Percentiles rank a stretch among this genome's conserved stretches.
These are phyloP conservation scores for Galerina marginata DNA, from an alignment of 768 basidiomycete genomes.

Conservation along the genomic window DNA sequence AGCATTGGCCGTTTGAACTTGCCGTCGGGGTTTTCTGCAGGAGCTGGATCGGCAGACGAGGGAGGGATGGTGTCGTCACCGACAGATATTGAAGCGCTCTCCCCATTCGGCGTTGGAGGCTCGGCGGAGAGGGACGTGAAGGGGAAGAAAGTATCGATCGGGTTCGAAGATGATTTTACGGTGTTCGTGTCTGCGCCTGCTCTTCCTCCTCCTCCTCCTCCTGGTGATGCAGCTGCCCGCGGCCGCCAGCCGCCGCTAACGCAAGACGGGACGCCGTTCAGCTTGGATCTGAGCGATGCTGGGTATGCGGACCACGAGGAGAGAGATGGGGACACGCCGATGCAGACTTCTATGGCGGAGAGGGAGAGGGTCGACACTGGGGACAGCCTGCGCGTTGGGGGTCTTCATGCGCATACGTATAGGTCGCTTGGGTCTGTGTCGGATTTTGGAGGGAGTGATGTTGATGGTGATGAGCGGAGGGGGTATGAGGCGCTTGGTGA, in stretches of 20 bases:
- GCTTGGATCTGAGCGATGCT: neutral
- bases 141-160: slow-evolving; percentile 30
- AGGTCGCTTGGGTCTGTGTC: slow-evolving; percentile 63
- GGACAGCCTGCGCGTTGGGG: neutral
- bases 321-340: neutral
- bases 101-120: slow-evolving; percentile 16
- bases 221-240: slow-evolving; percentile 16
- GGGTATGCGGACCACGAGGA: neutral
- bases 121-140: neutral
- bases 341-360: neutral
- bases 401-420: slow-evolving; percentile 35
- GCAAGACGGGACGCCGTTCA: no score
- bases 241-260: no score
- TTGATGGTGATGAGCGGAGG: slow-evolving; percentile 21
- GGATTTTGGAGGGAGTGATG: slow-evolving; percentile 56
- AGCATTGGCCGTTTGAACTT: no score
- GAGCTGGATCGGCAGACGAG: neutral
- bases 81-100: slow-evolving; percentile 6
- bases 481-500: slow-evolving; percentile 18
- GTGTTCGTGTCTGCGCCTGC: slow-evolving; percentile 70
- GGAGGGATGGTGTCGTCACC: slow-evolving; percentile 2
- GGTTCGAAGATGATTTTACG: slow-evolving; percentile 83
- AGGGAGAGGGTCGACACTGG: neutral
- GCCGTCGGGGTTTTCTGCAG: no score
- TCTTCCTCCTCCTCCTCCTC: neutral